Conservation (phyloP, 257 asterid species). For the Agastache rugosa region DNA sequence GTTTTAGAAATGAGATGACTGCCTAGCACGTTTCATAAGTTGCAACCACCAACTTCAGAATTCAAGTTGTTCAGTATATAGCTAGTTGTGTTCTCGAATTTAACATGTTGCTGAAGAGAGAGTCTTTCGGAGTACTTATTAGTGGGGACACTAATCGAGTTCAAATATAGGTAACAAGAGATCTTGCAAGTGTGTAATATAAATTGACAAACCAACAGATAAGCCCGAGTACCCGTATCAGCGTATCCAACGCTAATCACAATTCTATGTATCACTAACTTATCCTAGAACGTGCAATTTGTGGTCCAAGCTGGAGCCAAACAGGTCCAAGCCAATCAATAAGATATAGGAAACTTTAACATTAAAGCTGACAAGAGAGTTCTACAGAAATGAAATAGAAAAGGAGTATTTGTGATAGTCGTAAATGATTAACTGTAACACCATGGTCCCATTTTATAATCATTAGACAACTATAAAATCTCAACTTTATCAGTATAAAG, state of each 20-base stretch:
- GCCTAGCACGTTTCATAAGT: constrained; percentile 3
- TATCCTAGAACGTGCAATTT: constrained; percentile 8
- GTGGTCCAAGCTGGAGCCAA: constrained; percentile 11
- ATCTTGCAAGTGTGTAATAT: constrained; percentile 10
- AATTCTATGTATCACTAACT: neutral
- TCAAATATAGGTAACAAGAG: neutral
- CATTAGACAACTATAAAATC: neutral
- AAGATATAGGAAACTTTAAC: neutral
- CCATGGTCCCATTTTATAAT: neutral
- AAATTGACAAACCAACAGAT: neutral
- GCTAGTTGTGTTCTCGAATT: neutral
- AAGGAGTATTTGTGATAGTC: neutral
- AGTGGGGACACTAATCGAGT: neutral
- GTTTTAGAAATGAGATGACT: neutral
- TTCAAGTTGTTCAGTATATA: constrained; percentile 13
- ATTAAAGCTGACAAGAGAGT: neutral
- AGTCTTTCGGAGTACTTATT: neutral
- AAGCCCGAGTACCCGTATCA: neutral
- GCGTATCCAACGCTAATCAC: neutral
- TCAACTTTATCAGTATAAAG: neutral
- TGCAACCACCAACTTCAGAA: neutral
- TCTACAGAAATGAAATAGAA: constrained; percentile 7
- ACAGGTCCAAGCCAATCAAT: neutral
- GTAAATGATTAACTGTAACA: neutral
- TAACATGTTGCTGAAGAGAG: neutral